Conservation (phyloP, 2,329 filamentous ascomycete genomes). For the Teratosphaeria epicoccoides region DNA sequence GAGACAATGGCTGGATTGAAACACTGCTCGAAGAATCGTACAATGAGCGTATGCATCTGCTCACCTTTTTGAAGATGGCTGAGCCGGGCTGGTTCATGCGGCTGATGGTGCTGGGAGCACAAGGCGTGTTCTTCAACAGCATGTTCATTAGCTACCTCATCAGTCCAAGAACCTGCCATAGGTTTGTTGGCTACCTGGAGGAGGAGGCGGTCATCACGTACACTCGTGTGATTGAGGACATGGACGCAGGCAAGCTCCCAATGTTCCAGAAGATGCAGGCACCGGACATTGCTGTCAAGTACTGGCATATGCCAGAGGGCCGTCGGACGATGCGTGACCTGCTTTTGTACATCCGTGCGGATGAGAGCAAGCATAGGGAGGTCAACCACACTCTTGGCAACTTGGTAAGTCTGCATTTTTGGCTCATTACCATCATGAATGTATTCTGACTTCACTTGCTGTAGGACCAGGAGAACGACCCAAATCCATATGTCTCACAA, state of each 20-base stretch:
- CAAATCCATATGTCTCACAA: conserved; percentile 80
- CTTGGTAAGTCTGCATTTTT: conserved; percentile 31
- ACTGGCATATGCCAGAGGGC: conserved; percentile 89
- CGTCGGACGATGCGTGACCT: conserved; percentile 75
- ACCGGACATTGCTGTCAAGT: conserved; percentile 79
- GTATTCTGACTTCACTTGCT: background rate
- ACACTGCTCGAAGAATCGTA: conserved; percentile 28
- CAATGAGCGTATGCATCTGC: conserved; percentile 55
- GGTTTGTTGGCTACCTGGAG: conserved; percentile 93
- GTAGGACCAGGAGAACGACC: conserved; percentile 45
- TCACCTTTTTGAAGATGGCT: conserved; percentile 87
- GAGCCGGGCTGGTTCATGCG: conserved; percentile 84
- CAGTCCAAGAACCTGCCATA: conserved; percentile 77
- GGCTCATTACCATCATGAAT: background rate
- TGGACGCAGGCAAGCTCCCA: conserved; percentile 74
- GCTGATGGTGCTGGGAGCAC: conserved; percentile 78
- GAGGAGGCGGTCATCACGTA: conserved; percentile 97
- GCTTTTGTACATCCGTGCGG: conserved; percentile 78
- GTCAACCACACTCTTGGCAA: conserved; percentile 95
- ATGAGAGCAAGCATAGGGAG: conserved; percentile 70
- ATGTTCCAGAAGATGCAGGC: conserved; percentile 69
- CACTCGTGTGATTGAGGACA: conserved; percentile 74
- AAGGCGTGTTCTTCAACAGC: conserved; percentile 92
- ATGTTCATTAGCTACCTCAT: conserved; percentile 84
- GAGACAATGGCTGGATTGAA: conserved; percentile 86